Base-by-base conservation (phyloP, 208 protist species). In the Leishmania amazonensis region DNA sequence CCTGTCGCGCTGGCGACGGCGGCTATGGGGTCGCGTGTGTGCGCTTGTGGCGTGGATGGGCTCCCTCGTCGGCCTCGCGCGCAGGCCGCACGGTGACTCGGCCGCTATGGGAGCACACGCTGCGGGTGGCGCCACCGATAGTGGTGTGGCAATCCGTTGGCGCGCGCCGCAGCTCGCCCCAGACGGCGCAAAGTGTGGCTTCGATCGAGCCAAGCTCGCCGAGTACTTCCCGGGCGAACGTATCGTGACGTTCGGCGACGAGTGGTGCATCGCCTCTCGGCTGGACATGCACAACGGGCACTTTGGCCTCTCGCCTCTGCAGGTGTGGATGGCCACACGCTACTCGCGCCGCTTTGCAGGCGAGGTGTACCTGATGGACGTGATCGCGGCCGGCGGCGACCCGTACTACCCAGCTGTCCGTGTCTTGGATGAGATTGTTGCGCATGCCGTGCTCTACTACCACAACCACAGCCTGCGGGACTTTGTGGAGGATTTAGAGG, bases 331-430 rank as follows among this genome's bases (percentile, higher is more conserved):
- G 57, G 88, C 90, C 4, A 84, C 82, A 15, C 92, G 94, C 70
- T 95, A 94, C 80, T 95, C 91, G 0, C 87, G 85, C 11, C 87
- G 85, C 58, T 85, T 90, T 49, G 87, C 92, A 0, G 88, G 91
- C 24, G 91, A 96, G 80, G 87, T 95, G 81, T 97, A 96, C 78
- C 64, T 96, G 38, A 89, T 97, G 84, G 94, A 97, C 74, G 90
- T 97, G 19, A 76, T 86, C 17, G 84, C 90, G 11, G 78, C 85
- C 19, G 91, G 91, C 47, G 85, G 94, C 47, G 94, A 97, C 73
- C 83, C 85, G 8, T 87, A 87, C 75, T 90, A 91, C 77, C 90
- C 90, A 24, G 78, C 85, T 3, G 83, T 89, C 28, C 87, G 90
- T 38, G 94, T 97, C 1, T 71, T 96, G 35, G 94, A 97, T 78